Evolutionary conservation across 768 basidiomycete genomes (phyloP), one percentile per base, ranked within the genome.

Genomic region (Rhodotorula diobovata): DNA sequence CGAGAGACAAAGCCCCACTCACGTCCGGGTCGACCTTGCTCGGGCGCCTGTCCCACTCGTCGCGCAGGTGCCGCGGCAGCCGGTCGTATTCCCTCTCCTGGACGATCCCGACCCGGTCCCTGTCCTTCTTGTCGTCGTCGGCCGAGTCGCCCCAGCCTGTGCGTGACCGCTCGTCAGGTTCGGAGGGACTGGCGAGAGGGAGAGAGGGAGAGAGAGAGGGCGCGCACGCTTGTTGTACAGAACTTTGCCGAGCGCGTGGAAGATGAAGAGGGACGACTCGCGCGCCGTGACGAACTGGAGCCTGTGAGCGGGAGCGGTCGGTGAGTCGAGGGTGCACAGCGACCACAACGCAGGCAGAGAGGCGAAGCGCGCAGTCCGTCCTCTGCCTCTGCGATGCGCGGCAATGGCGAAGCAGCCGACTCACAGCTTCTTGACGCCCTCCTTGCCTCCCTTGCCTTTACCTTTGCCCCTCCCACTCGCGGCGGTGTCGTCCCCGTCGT

Each of bases 201-300:
- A 25, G 48, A 35, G 23, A 62, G n/a, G n/a, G 30, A 34, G 28
- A 50, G 37, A 25, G 43, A 32, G 65, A 39, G 20, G 18, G 16
- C 43, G 45, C 76, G 28, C 50, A 96, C 96, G 87, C 81, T 98
- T 99, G 80, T 95, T 97, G 79, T 96, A 98, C 59, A 98, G 80
- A 2, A 98, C 86, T 81, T 91, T 95, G 25, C 96, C 96, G 60
- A 99, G 83, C 28, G 97, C 81, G 81, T 97, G 96, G 79, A 99
- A 99, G 61, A 99, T 81, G 18, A 86, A 87, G 25, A 99, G 82
- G 70, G 87, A 90, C 76, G 92, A 89, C 77, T 99, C 96, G 64
- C 91, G 83, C 67, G 88, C 82, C 32, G 91, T 90, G 1, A 93
- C 84, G 1, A 87, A 86, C 76, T 92, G 89, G 73, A 96, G 78